These are phyloP conservation scores for Solanum medicagineum DNA, from an alignment of 257 asterid species.

Conservation along the genomic window DNA sequence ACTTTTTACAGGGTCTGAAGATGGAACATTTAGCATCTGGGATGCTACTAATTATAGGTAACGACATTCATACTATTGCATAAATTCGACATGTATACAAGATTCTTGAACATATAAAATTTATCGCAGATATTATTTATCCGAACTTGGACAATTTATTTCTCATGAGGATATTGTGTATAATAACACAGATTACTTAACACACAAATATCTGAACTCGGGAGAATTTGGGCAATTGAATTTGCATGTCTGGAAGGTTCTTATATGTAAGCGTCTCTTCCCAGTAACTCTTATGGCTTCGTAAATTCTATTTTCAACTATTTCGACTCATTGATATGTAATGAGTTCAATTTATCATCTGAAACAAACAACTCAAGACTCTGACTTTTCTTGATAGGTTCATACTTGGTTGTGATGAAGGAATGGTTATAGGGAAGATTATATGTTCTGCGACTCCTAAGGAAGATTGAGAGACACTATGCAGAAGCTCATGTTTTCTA, in stretches of 20 bases:
- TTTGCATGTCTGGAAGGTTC: neutral
- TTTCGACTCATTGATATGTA: neutral
- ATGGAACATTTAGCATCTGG: constrained; percentile 97
- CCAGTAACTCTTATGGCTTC: neutral
- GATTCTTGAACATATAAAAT: too few relatives aligned
- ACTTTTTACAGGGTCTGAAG: constrained; percentile 91
- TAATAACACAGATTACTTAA: neutral
- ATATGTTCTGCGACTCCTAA: neutral
- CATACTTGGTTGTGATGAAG: neutral
- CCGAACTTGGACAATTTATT: too few relatives aligned
- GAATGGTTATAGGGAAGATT: neutral
- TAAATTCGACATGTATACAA: neutral
- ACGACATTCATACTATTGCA: neutral
- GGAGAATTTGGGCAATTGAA: neutral
- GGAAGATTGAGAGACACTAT: neutral
- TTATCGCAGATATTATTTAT: too few relatives aligned
- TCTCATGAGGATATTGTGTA: neutral
- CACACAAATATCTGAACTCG: neutral
- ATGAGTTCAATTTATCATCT: neutral
- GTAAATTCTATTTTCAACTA: neutral
- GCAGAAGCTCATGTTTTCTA: neutral
- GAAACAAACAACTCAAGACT: neutral
- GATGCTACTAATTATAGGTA: constrained; percentile 95
- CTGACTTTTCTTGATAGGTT: neutral
- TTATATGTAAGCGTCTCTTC: neutral